These are phyloP conservation scores for Trypethelium eluteriae DNA, from an alignment of 495 filamentous ascomycete species.

Conservation along the genomic window DNA sequence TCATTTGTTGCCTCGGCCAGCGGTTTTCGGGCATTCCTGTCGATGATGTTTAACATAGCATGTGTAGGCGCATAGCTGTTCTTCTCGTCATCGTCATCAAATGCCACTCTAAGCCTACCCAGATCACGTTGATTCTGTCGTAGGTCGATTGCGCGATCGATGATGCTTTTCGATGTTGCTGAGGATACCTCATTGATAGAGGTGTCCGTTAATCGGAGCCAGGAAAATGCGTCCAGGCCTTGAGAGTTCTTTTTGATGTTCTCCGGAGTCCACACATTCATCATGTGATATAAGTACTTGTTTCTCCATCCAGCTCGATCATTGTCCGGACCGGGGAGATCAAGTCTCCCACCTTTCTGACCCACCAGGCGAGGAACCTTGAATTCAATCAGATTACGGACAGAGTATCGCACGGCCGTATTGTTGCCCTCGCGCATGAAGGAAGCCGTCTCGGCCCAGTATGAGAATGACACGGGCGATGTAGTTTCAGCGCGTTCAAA, in stretches of 20 bases:
- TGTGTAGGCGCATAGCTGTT: constrained; percentile 55
- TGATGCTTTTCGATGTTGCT: constrained; percentile 53
- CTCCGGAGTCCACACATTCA: constrained; percentile 84
- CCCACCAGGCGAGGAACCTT: constrained; percentile 71
- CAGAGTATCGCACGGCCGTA: constrained; percentile 78
- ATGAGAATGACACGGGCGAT: constrained; percentile 71
- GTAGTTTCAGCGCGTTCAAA: constrained; percentile 90
- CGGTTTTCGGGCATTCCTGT: constrained; percentile 58
- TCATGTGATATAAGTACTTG: constrained; percentile 64
- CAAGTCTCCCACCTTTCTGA: constrained; percentile 63
- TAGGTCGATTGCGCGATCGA: constrained; percentile 58
- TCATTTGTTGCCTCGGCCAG: constrained; percentile 64
- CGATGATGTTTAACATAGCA: constrained; percentile 70
- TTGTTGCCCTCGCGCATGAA: constrained; percentile 82
- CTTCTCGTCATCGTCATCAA: constrained; percentile 56
- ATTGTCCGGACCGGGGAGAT: constrained; percentile 70
- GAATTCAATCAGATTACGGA: constrained; percentile 78
- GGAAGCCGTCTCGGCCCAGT: constrained; percentile 89
- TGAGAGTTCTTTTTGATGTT: constrained; percentile 56
- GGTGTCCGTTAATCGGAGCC: constrained; percentile 76
- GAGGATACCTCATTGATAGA: constrained; percentile 64
- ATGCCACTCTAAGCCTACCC: constrained; percentile 45
- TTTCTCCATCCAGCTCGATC: constrained; percentile 63
- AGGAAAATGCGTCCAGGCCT: constrained; percentile 67
- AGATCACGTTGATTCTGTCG: constrained; percentile 41